Percentiles rank a stretch among this genome's conserved stretches.
These are phyloP conservation scores for Euphorbia lathyris DNA, from an alignment of 345 rosid species.

Conservation along the genomic window DNA sequence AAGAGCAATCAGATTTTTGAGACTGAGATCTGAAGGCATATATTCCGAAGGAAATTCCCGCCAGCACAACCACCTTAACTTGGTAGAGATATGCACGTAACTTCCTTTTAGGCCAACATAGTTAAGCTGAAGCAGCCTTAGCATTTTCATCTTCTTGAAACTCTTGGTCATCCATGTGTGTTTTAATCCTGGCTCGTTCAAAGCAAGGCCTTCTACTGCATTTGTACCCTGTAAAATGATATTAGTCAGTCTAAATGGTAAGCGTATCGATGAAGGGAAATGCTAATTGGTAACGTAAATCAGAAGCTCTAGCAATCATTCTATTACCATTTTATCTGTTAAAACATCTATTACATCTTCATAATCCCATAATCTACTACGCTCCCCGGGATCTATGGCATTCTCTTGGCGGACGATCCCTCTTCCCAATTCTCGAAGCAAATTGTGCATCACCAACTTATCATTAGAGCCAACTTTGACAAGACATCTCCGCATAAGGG, in stretches of 20 bases:
- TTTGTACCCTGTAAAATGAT: constrained; percentile 21
- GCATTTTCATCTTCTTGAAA: constrained; percentile 16
- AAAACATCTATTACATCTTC: constrained; percentile 20
- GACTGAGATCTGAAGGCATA: constrained; percentile 3
- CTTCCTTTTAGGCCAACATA: neutral
- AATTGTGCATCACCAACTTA: constrained; percentile 19
- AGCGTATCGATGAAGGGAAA: too few species aligned
- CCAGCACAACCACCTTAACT: constrained; percentile 25
- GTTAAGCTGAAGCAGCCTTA: constrained; percentile 18
- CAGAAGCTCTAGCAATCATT: too few species aligned
- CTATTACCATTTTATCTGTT: constrained; percentile 12
- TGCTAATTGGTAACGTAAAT: neutral
- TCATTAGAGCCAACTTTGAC: constrained; percentile 1
- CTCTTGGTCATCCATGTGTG: neutral
- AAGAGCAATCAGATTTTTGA: constrained; percentile 8
- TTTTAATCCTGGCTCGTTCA: neutral
- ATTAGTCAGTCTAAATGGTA: neutral
- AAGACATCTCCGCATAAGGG: constrained; percentile 11
- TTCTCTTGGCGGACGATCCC: constrained; percentile 17
- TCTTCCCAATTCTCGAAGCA: constrained; percentile 28
- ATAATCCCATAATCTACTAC: constrained; percentile 28
- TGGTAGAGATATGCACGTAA: neutral
- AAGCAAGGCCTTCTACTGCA: constrained; percentile 20
- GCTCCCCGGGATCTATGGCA: constrained; percentile 10
- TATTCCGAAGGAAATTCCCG: neutral